Conservation (phyloP, 192 early-diverging fungal genomes). For the Geosiphon pyriformis region DNA sequence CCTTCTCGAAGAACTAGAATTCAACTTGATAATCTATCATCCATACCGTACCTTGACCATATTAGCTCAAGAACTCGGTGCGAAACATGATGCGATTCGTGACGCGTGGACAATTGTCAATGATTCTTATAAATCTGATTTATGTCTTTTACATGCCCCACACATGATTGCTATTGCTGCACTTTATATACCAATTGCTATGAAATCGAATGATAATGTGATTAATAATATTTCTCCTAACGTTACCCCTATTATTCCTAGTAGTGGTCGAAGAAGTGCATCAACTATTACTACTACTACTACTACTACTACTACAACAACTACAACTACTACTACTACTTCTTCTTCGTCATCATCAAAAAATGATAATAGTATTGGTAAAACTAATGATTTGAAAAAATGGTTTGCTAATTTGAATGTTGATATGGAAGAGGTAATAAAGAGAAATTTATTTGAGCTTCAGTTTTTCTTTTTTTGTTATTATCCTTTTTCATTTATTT, state of each 20-base stretch:
- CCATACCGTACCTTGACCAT: conserved; percentile 75
- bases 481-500: not conserved
- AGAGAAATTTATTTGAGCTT: not conserved
- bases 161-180: conserved; percentile 82
- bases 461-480: conserved; percentile 6
- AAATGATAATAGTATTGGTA: conserved; percentile 30
- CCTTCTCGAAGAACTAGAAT: conserved; percentile 85
- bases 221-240: conserved; percentile 20
- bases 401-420: conserved; percentile 84
- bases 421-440: conserved; percentile 60
- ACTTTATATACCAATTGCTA: conserved; percentile 62
- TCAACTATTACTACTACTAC: not conserved
- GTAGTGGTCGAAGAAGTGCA: conserved; percentile 8
- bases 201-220: conserved; percentile 29
- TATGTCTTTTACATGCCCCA: conserved; percentile 80
- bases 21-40: conserved; percentile 83
- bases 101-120: conserved; percentile 69
- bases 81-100: conserved; percentile 50
- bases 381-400: conserved; percentile 58
- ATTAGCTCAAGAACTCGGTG: conserved; percentile 46
- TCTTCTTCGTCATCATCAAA: conserved; percentile 11
- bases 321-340: conserved; percentile 1
- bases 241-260: conserved; percentile 8
- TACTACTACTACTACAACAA: not conserved
- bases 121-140: conserved; percentile 76